Conservation (phyloP, 2,329 filamentous ascomycete genomes). For the Cladosporium sp. region DNA sequence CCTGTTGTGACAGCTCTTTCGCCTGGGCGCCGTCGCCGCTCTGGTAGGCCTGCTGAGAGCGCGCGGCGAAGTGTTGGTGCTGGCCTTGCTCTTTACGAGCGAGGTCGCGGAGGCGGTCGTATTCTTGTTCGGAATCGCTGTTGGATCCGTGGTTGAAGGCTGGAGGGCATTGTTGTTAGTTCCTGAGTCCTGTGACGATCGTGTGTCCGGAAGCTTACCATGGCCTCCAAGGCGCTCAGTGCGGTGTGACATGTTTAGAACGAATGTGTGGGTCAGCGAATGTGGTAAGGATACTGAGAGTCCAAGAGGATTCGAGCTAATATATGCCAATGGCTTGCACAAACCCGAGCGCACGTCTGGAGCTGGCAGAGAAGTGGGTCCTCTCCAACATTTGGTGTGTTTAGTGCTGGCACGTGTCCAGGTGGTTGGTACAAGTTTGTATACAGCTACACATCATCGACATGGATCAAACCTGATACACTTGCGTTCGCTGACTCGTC, state of each 20-base stretch:
- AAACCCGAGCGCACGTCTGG: slow-evolving; percentile 14
- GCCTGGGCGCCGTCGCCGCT: slow-evolving; percentile 80
- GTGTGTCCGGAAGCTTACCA: neutral
- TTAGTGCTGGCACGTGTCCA: neutral
- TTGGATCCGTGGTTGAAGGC: slow-evolving; percentile 74
- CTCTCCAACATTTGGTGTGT: slow-evolving; percentile 6
- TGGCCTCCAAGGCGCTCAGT: slow-evolving; percentile 16
- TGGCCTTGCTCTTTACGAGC: slow-evolving; percentile 79
- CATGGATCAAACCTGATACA: neutral
- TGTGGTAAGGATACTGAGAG: neutral
- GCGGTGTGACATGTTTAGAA: slow-evolving; percentile 13
- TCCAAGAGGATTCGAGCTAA: neutral
- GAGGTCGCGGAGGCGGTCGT: slow-evolving; percentile 83
- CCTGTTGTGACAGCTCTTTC: slow-evolving; percentile 79
- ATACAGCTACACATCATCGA: neutral
- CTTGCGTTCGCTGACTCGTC: fast-evolving
- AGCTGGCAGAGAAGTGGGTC: slow-evolving; percentile 16
- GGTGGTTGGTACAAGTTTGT: neutral
- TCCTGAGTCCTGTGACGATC: neutral
- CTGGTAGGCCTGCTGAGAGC: slow-evolving; percentile 78
- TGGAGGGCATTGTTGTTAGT: slow-evolving; percentile 39
- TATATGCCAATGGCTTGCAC: slow-evolving; percentile 11
- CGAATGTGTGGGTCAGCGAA: slow-evolving; percentile 1
- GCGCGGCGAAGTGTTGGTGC: slow-evolving; percentile 65
- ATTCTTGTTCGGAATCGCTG: slow-evolving; percentile 75